Conservation (phyloP, 1,284 basidiomycete species). For the Ceratobasidium sp. region DNA sequence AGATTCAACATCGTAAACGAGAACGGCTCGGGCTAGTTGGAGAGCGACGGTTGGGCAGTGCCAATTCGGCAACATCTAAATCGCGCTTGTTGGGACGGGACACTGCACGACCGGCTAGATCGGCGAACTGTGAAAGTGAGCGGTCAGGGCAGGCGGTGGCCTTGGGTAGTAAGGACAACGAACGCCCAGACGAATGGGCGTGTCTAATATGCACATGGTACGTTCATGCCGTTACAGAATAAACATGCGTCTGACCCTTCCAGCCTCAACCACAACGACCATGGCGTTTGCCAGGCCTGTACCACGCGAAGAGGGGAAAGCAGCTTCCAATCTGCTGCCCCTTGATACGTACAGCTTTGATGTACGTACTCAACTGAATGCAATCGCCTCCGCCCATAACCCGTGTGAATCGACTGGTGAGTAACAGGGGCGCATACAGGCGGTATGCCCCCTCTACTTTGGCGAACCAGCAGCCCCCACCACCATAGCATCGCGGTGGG, state of each 20-base stretch:
- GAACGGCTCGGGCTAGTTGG: slow-evolving; percentile 61
- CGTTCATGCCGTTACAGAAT: slow-evolving; percentile 51
- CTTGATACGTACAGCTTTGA: background rate
- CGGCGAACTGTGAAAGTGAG: slow-evolving; percentile 36
- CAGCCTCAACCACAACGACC: slow-evolving; percentile 36
- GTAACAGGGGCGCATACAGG: too few relatives aligned
- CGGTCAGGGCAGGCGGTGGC: slow-evolving; percentile 50
- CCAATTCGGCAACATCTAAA: background rate
- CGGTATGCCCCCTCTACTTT: too few relatives aligned
- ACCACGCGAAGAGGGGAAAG: background rate
- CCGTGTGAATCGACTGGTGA: background rate
- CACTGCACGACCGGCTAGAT: slow-evolving; percentile 34
- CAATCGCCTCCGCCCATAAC: background rate
- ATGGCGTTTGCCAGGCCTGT: slow-evolving; percentile 42
- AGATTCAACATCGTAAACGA: slow-evolving; percentile 64
- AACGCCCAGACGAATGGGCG: slow-evolving; percentile 58
- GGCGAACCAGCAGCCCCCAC: too few relatives aligned
- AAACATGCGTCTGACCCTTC: background rate
- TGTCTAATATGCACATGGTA: slow-evolving; percentile 71
- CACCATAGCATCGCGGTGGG: too few relatives aligned
- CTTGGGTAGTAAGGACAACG: slow-evolving; percentile 40
- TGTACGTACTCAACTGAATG: background rate
- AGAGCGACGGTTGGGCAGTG: slow-evolving; percentile 47
- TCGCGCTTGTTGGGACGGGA: slow-evolving; percentile 44
- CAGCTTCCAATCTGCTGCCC: background rate